Conservation (phyloP, 2,329 filamentous ascomycete species). For the Penicillium sp. region DNA sequence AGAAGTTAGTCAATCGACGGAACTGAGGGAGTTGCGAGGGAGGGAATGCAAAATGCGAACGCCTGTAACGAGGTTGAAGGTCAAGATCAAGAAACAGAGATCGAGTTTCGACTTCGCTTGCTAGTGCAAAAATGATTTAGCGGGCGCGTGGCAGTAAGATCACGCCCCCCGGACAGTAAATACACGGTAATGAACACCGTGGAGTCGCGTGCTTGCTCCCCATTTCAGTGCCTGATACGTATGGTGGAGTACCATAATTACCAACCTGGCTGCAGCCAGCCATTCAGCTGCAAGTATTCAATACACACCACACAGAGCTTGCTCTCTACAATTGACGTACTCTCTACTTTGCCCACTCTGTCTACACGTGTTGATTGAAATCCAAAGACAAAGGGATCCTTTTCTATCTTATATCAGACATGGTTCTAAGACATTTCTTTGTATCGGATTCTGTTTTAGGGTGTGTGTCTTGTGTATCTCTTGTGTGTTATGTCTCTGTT, state of each 20-base stretch:
- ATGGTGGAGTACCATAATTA: constrained; percentile 13
- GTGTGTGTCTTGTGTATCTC: background rate
- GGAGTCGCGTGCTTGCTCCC: constrained; percentile 15
- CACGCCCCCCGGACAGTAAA: constrained; percentile 5
- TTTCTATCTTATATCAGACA: background rate
- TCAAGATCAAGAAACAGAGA: constrained; percentile 27
- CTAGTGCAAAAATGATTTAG: constrained; percentile 31
- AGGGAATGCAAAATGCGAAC: constrained; percentile 29
- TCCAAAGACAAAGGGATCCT: background rate
- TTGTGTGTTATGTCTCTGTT: background rate
- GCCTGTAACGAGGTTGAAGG: constrained; percentile 31
- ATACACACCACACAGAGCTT: constrained; percentile 17
- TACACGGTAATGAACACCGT: constrained; percentile 16
- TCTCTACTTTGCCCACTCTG: background rate
- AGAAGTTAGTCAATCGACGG: constrained; percentile 23
- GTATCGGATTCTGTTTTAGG: background rate
- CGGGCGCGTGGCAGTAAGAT: constrained; percentile 32
- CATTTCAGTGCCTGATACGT: background rate
- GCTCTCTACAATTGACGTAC: constrained; percentile 2
- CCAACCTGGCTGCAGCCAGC: constrained; percentile 8
- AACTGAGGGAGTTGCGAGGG: constrained; percentile 14
- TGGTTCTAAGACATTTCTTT: background rate
- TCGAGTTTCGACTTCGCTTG: constrained; percentile 30
- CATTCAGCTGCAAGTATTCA: constrained; percentile 4
- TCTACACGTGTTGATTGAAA: background rate